Evolutionary conservation across 1,284 basidiomycete species (phyloP).

Genomic region (Trametes versicolor): DNA sequence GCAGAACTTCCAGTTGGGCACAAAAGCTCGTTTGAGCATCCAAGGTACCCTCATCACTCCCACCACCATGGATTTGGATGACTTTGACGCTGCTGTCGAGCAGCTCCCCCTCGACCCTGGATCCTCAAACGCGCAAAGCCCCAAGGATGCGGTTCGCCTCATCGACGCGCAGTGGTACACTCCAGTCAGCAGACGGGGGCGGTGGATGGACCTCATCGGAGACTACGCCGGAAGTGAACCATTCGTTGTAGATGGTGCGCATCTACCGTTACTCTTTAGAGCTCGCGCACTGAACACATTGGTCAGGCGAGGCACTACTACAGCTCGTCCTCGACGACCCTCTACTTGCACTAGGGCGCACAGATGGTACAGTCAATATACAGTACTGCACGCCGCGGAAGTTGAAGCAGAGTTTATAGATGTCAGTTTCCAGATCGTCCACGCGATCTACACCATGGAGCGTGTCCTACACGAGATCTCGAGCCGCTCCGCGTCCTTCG

Average conservation of each 20-base stretch:
- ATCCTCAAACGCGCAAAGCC: constrained; percentile 15
- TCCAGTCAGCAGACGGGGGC: constrained; percentile 42
- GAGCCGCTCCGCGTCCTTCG: constrained; percentile 63
- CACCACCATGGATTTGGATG: constrained; percentile 47
- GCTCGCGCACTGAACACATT: constrained; percentile 3
- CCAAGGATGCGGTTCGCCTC: constrained; percentile 35
- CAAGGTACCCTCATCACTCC: constrained; percentile 7
- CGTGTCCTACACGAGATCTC: constrained; percentile 57
- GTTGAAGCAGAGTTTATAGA: constrained; percentile 47
- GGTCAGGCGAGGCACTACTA: constrained; percentile 67
- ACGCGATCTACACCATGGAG: constrained; percentile 67
- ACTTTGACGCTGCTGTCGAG: constrained; percentile 36
- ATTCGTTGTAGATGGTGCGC: constrained; percentile 73
- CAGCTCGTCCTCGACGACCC: constrained; percentile 66
- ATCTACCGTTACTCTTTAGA: background rate
- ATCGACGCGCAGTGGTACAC: constrained; percentile 45
- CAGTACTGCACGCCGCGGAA: background rate
- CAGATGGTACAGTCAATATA: constrained; percentile 47
- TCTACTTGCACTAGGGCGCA: constrained; percentile 60
- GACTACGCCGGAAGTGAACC: constrained; percentile 74
- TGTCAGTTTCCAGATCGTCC: constrained; percentile 67
- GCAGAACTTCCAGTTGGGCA: background rate
- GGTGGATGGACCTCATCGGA: constrained; percentile 77
- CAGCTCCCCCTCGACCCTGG: constrained; percentile 21
- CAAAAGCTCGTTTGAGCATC: background rate